phyloP scores from a whole-genome alignment of 257 asterid genomes.

The Forsythia suspensa region DNA sequence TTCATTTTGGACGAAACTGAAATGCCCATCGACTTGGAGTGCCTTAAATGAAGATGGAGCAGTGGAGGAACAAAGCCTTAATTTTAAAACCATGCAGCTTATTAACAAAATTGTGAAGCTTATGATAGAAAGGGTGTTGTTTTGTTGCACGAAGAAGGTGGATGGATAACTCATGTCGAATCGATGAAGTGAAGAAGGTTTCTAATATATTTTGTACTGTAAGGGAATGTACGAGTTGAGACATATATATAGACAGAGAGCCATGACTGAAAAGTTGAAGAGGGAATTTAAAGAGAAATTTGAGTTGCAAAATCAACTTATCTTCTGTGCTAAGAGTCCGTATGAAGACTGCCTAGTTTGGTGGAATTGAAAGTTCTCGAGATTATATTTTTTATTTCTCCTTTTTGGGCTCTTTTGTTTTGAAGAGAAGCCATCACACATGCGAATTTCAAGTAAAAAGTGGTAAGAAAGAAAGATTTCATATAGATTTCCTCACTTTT shows the following conservation, averaged over 20 bases:
- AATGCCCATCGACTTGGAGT: slow-evolving; percentile 54
- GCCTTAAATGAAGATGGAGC: slow-evolving; percentile 37
- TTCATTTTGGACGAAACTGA: slow-evolving; percentile 54
- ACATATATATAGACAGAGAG: slow-evolving; percentile 17
- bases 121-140: slow-evolving; percentile 30
- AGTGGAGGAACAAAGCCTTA: slow-evolving; percentile 32
- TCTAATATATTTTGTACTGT: slow-evolving; percentile 22
- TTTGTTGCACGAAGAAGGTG: slow-evolving; percentile 16
- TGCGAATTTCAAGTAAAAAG: slow-evolving; percentile 36
- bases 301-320: slow-evolving; percentile 57
- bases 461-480: slow-evolving; percentile 35
- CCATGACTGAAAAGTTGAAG: slow-evolving; percentile 30
- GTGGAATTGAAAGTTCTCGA: slow-evolving; percentile 19
- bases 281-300: slow-evolving; percentile 53
- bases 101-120: slow-evolving; percentile 34
- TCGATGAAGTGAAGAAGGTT: background rate
- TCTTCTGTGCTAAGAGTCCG: slow-evolving; percentile 15
- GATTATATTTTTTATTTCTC: slow-evolving; percentile 10
- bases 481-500: slow-evolving; percentile 59
- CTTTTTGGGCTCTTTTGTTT: background rate
- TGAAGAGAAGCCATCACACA: slow-evolving; percentile 29
- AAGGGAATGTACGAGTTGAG: slow-evolving; percentile 18
- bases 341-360: slow-evolving; percentile 17
- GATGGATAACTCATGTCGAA: slow-evolving; percentile 29
- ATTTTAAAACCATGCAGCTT: slow-evolving; percentile 43